phyloP scores from a whole-genome alignment of 306 rosid species.

The Quercus ilex region DNA sequence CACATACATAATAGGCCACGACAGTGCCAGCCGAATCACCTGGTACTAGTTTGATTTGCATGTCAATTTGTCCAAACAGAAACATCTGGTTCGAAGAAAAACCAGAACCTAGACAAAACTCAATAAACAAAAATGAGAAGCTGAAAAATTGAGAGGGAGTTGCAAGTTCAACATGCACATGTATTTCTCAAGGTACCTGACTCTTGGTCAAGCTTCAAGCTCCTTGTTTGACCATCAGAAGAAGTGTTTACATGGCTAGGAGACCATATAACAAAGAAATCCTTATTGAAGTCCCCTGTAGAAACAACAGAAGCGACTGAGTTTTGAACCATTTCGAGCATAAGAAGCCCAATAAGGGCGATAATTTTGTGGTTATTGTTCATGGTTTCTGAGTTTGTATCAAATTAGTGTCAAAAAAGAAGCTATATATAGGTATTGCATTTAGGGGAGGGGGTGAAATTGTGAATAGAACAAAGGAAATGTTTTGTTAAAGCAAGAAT shows the following conservation, averaged over 20 bases:
- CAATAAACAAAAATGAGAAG: slow-evolving; percentile 8
- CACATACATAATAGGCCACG: slow-evolving; percentile 74
- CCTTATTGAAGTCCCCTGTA: slow-evolving; percentile 78
- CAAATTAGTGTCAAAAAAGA: background rate
- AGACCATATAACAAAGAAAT: slow-evolving; percentile 84
- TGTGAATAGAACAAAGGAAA: slow-evolving; percentile 21
- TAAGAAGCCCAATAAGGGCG: slow-evolving; percentile 34
- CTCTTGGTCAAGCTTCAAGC: slow-evolving; percentile 71
- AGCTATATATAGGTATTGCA: slow-evolving; percentile 42
- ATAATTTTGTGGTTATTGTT: slow-evolving; percentile 23
- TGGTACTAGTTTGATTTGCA: slow-evolving; percentile 85
- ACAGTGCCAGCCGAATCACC: slow-evolving; percentile 95
- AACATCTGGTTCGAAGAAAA: slow-evolving; percentile 85
- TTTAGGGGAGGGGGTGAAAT: slow-evolving; percentile 8
- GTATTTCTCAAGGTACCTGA: slow-evolving; percentile 49
- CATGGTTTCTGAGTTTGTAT: slow-evolving; percentile 33
- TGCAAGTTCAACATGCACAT: background rate
- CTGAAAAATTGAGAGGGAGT: background rate
- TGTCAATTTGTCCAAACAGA: slow-evolving; percentile 80
- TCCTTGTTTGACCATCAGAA: slow-evolving; percentile 58
- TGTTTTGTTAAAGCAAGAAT: slow-evolving; percentile 48
- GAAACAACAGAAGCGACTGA: slow-evolving; percentile 65
- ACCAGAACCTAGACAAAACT: slow-evolving; percentile 57
- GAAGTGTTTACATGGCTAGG: slow-evolving; percentile 83
- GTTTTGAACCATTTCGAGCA: slow-evolving; percentile 26